Evolutionary conservation across 169 alveolate species (phyloP).

Genomic region (Neospora caninum): DNA sequence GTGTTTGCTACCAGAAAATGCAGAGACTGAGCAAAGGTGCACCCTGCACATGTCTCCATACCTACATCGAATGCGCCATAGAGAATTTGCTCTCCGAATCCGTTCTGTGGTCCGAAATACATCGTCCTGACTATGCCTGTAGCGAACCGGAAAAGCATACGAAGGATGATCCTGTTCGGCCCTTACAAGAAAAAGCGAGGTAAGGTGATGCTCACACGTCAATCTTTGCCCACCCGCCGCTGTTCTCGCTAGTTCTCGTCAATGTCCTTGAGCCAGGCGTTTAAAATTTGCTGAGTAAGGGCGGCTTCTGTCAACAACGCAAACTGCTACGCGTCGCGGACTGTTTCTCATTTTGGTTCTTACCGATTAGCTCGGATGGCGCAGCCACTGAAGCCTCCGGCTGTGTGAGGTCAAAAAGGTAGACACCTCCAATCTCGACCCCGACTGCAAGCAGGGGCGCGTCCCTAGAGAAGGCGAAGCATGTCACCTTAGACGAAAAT

Average conservation of each 20-base stretch:
- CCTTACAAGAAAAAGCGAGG: too few relatives aligned
- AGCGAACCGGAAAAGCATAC: neutral
- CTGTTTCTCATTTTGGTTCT: neutral
- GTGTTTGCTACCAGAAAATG: neutral
- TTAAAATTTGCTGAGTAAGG: too few relatives aligned
- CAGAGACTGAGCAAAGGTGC: neutral
- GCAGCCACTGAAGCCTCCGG: slow-evolving; percentile 42
- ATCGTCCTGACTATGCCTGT: slow-evolving; percentile 30
- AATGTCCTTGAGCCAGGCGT: too few relatives aligned
- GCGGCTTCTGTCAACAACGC: too few relatives aligned
- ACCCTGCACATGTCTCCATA: neutral
- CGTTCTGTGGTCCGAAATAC: slow-evolving; percentile 36
- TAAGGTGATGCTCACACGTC: too few relatives aligned
- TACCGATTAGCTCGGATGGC: slow-evolving; percentile 38
- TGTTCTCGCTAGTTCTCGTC: too few relatives aligned
- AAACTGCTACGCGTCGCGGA: neutral
- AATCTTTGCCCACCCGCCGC: too few relatives aligned
- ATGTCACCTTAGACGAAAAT: slow-evolving; percentile 4
- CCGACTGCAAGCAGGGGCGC: slow-evolving; percentile 31
- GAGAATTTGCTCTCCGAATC: slow-evolving; percentile 42
- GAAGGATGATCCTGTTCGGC: too few relatives aligned
- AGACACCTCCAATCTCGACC: slow-evolving; percentile 25
- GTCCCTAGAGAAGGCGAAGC: slow-evolving; percentile 37
- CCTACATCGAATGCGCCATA: slow-evolving; percentile 43
- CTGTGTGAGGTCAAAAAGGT: slow-evolving; percentile 24